Conservation (phyloP, 352 stramenopile species). For the Albugo candida region DNA sequence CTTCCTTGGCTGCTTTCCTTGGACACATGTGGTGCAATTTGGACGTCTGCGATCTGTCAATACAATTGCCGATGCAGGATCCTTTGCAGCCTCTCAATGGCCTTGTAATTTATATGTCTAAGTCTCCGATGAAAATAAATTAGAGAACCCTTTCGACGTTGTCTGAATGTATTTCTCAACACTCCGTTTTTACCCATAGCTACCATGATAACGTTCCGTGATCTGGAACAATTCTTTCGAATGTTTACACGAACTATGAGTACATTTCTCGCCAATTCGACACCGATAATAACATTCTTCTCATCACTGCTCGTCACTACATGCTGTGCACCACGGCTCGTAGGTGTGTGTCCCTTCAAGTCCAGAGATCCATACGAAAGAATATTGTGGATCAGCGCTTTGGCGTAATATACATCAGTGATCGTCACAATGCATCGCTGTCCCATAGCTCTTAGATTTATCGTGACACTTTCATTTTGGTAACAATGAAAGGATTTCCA, state of each 20-base stretch:
- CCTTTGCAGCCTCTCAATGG: background rate
- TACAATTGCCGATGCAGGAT: background rate
- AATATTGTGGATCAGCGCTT: background rate
- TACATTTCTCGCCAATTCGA: background rate
- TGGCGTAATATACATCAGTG: background rate
- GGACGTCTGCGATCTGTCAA: background rate
- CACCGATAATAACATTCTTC: background rate
- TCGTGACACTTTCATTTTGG: background rate
- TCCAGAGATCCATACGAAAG: background rate
- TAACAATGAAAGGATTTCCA: background rate
- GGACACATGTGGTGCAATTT: background rate
- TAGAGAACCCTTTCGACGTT: background rate
- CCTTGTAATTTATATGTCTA: background rate
- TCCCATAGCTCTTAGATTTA: background rate
- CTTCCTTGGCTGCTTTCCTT: background rate
- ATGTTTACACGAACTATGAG: background rate
- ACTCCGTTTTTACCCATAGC: background rate
- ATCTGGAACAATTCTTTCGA: background rate
- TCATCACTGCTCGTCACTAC: background rate
- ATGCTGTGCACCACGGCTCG: background rate
- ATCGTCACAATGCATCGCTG: background rate
- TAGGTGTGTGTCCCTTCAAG: background rate
- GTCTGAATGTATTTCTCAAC: background rate
- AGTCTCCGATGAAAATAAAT: background rate
- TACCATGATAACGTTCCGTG: background rate